A percentile compares a stretch with the other conserved stretches of the same genome.
Evolutionary conservation across 2,329 filamentous ascomycete species (phyloP).

Genomic region (Tolypocladium inflatum): DNA sequence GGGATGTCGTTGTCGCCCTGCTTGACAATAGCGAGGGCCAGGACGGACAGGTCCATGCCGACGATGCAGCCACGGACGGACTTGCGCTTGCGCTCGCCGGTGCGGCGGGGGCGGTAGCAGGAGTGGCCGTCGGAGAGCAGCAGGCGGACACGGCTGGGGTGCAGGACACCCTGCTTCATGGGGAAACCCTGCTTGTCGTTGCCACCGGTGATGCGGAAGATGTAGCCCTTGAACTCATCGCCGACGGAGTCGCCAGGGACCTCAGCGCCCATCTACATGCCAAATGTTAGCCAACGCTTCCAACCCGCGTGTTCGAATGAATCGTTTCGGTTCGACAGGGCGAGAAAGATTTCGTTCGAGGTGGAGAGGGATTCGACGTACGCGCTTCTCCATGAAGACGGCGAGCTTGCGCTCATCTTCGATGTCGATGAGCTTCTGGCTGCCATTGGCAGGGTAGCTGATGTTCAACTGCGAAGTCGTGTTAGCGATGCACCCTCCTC

Average conservation of each 20-base stretch:
- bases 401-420: conserved; percentile 99
- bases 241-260: conserved; percentile 90
- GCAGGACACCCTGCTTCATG: conserved; percentile 99
- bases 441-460: conserved; percentile 95
- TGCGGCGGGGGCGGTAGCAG: conserved; percentile 97
- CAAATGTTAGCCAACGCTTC: conserved; percentile 21
- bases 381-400: conserved; percentile 97
- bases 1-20: conserved; percentile 92
- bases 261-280: conserved; percentile 71
- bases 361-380: conserved; percentile 35
- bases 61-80: conserved; percentile 98
- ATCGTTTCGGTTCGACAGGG: conserved; percentile 4
- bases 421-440: conserved; percentile 97
- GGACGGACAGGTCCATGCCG: conserved; percentile 86
- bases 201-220: conserved; percentile 98
- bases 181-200: conserved; percentile 99
- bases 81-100: conserved; percentile 99
- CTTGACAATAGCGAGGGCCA: conserved; percentile 94
- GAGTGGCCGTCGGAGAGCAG: conserved; percentile 95
- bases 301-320: neutral
- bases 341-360: conserved; percentile 2
- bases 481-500: conserved; percentile 20
- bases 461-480: conserved; percentile 46
- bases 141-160: conserved; percentile 95
- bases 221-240: conserved; percentile 99